Conservation (phyloP, 805 yeast species). For the Candida suzukii region DNA sequence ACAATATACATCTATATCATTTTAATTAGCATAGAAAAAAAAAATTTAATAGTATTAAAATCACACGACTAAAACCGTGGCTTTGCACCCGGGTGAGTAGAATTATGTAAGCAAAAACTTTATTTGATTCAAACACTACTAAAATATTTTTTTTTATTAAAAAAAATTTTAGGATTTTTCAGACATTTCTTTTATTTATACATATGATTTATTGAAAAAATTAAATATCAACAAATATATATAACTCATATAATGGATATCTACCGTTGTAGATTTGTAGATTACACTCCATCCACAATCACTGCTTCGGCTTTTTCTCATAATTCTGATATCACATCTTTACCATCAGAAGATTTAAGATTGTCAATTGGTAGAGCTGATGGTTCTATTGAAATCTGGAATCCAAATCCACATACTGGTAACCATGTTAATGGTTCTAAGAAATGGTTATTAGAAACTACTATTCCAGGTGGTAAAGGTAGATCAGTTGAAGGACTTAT, state of each 20-base stretch:
- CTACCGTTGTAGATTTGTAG: slow-evolving; percentile 90
- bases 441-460: slow-evolving; percentile 73
- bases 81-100: no score
- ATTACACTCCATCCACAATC: slow-evolving; percentile 76
- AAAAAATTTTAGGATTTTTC: no score
- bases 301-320: slow-evolving; percentile 78
- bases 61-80: no score
- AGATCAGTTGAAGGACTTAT: slow-evolving; percentile 84
- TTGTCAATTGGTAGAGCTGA: slow-evolving; percentile 89
- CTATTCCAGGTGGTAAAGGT: slow-evolving; percentile 72
- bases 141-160: no score
- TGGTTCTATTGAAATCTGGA: slow-evolving; percentile 96
- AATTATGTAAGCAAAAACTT: no score
- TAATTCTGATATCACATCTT: slow-evolving; percentile 27
- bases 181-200: no score
- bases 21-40: no score
- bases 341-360: slow-evolving; percentile 52
- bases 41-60: no score
- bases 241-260: slow-evolving; percentile 57
- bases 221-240: no score
- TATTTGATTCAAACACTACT: no score
- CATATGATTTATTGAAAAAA: no score
- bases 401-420: slow-evolving; percentile 37
- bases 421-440: slow-evolving; percentile 18
- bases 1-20: no score